These are phyloP conservation scores for Kuraishia molischiana DNA, from an alignment of 805 yeast genomes.

Conservation along the genomic window DNA sequence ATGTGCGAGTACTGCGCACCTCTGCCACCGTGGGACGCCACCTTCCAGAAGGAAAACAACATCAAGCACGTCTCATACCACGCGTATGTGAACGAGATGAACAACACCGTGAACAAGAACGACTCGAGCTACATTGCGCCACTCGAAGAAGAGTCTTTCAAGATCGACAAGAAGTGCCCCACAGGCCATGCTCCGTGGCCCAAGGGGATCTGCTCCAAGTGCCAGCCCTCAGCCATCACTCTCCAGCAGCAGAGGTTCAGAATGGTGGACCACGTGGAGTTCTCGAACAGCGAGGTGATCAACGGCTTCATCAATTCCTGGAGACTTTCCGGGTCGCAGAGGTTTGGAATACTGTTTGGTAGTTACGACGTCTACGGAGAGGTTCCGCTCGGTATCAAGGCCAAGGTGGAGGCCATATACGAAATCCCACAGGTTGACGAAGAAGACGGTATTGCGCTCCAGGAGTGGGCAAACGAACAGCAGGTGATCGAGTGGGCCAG, in stretches of 20 bases:
- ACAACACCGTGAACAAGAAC: conserved; percentile 55
- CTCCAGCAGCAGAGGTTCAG: conserved; percentile 83
- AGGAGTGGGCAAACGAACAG: conserved; percentile 43
- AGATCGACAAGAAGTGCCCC: conserved; percentile 54
- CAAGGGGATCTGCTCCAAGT: conserved; percentile 85
- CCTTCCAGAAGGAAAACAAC: conserved; percentile 60
- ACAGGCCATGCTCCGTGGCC: conserved; percentile 94
- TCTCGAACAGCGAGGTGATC: conserved; percentile 61
- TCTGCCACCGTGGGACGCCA: conserved; percentile 87
- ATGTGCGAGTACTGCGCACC: conserved; percentile 98
- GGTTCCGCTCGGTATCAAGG: conserved; percentile 90
- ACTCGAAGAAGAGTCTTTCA: conserved; percentile 58
- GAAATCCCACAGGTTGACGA: conserved; percentile 89
- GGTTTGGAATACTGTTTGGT: conserved; percentile 83
- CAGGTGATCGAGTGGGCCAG: conserved; percentile 44
- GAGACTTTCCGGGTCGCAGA: conserved; percentile 82
- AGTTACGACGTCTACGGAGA: conserved; percentile 65
- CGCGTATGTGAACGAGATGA: conserved; percentile 65
- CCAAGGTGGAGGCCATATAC: conserved; percentile 86
- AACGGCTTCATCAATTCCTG: conserved; percentile 84
- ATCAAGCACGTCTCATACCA: conserved; percentile 88
- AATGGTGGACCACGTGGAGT: conserved; percentile 97
- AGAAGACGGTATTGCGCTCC: conserved; percentile 68
- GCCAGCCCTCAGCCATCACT: conserved; percentile 95
- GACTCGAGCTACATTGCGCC: conserved; percentile 75